Conservation (phyloP, 495 filamentous ascomycete genomes). For the Emericellopsis terricola region DNA sequence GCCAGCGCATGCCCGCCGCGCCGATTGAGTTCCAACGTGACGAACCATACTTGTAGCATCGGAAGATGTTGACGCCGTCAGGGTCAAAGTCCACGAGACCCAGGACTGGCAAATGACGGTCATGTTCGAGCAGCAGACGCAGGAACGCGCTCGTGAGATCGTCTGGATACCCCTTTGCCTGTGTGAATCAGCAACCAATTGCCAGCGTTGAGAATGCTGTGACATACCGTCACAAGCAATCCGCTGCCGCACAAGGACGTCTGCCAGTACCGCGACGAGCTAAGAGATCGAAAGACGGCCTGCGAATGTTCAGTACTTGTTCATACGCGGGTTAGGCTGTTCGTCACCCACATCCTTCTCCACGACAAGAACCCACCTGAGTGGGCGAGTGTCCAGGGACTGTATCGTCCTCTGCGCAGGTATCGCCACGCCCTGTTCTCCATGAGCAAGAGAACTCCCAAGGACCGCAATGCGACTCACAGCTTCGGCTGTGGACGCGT, state of each 20-base stretch:
- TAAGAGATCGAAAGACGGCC: slow-evolving; percentile 61
- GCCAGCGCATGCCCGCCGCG: slow-evolving; percentile 53
- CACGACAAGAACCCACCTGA: slow-evolving; percentile 64
- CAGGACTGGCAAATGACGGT: slow-evolving; percentile 32
- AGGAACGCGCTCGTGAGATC: slow-evolving; percentile 61
- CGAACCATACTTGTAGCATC: slow-evolving; percentile 75
- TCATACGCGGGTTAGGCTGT: too few species aligned
- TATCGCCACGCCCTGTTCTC: slow-evolving; percentile 43
- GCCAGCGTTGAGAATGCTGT: slow-evolving; percentile 6
- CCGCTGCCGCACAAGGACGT: slow-evolving; percentile 33
- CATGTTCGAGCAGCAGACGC: slow-evolving; percentile 16
- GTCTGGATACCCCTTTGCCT: slow-evolving; percentile 92
- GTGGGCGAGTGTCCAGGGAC: slow-evolving; percentile 30
- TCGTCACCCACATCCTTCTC: slow-evolving; percentile 82
- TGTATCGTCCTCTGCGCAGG: slow-evolving; percentile 37
- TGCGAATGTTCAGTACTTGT: slow-evolving; percentile 18
- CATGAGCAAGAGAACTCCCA: slow-evolving; percentile 9
- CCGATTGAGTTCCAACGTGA: slow-evolving; percentile 75
- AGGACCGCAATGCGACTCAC: background rate
- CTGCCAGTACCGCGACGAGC: slow-evolving; percentile 31
- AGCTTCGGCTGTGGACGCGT: background rate
- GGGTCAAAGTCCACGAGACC: slow-evolving; percentile 75
- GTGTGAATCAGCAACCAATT: slow-evolving; percentile 3
- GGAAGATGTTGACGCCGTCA: slow-evolving; percentile 69
- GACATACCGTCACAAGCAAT: slow-evolving; percentile 48